Conservation (phyloP, 805 yeast species). For the Sugiyamaella mastotermitis region DNA sequence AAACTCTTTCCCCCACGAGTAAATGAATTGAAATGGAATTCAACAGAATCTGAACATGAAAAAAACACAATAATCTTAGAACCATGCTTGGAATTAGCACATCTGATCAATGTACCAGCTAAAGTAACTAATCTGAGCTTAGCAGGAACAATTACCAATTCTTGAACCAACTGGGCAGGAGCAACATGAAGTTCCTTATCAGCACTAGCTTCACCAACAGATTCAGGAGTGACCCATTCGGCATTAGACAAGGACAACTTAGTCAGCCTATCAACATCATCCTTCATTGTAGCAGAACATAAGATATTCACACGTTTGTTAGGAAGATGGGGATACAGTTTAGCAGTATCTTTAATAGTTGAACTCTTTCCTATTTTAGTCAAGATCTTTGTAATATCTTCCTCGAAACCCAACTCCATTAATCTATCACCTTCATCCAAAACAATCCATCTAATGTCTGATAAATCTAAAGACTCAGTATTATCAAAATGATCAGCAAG, state of each 20-base stretch:
- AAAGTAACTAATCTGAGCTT: constrained; percentile 81
- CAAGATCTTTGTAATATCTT: constrained; percentile 75
- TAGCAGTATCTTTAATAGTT: constrained; percentile 33
- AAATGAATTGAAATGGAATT: constrained; percentile 78
- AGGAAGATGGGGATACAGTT: constrained; percentile 56
- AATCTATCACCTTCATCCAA: constrained; percentile 95
- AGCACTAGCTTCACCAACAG: constrained; percentile 27
- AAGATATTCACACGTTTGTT: constrained; percentile 64
- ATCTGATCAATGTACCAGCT: constrained; percentile 53
- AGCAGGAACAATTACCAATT: constrained; percentile 81
- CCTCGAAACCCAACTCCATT: constrained; percentile 95
- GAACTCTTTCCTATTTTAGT: constrained; percentile 45
- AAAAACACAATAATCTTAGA: constrained; percentile 61
- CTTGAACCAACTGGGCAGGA: constrained; percentile 87
- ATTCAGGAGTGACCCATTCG: constrained; percentile 49
- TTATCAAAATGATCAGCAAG: constrained; percentile 90
- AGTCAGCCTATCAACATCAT: constrained; percentile 73
- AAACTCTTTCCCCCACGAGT: constrained; percentile 44
- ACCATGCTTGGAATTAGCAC: constrained; percentile 19
- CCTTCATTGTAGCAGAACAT: constrained; percentile 92
- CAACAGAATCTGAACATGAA: constrained; percentile 95
- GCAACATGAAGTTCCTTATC: constrained; percentile 38
- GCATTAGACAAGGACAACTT: constrained; percentile 70
- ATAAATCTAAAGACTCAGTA: constrained; percentile 66
- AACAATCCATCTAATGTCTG: constrained; percentile 78